Base-by-base conservation (phyloP, 2,329 filamentous ascomycete species). In the Nigrospora sphaerica region DNA sequence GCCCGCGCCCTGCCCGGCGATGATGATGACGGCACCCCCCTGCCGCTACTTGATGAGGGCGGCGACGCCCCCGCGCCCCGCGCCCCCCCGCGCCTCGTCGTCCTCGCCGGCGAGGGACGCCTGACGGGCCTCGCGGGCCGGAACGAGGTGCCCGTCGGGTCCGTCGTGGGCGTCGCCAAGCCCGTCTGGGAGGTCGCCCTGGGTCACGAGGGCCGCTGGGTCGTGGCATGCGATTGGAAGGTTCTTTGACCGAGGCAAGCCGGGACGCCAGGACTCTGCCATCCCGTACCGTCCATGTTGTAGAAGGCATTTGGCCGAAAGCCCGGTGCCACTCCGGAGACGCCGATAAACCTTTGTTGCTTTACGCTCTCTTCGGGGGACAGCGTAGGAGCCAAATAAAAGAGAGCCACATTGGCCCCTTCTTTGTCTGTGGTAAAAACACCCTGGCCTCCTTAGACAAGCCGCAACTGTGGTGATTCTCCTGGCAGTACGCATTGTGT, bases 161-260 rank as follows among this genome's bases (percentile, higher is more conserved):
- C 49, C 10, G 34, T 61, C 17, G 53, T 71, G 2, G 55, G 59
- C 1, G 55, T 71, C 38, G 59, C 54, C 33, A 59, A 62, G 33
- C 66, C 66, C 3, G 61, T 59, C 13, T 69, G 66, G 66, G 65
- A 68, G 41, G 56, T 68, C 12, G 46, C 54, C 23, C 48, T 69
- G 1, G 56, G 54, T 17, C 55, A 43, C 3, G 54, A 57, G 32
- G 61, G 62, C 3, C 54, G 52, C 4, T 68, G 65, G 60, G 58
- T 53, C 4, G 64, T 69, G 18, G 64, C 62, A 17, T 68, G 64
- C 44, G 63, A 67, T 42, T 69, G 66, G 66, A 59, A 49, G 47
- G 50, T 62, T 23, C 42, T 62, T 11, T 49, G 23, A 28, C 23
- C 23, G 23, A 28, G 23, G 23, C 19, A 7, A 28, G 6, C 23